Conservation (phyloP, 169 alveolate genomes). For the Eimeria acervulina region DNA sequence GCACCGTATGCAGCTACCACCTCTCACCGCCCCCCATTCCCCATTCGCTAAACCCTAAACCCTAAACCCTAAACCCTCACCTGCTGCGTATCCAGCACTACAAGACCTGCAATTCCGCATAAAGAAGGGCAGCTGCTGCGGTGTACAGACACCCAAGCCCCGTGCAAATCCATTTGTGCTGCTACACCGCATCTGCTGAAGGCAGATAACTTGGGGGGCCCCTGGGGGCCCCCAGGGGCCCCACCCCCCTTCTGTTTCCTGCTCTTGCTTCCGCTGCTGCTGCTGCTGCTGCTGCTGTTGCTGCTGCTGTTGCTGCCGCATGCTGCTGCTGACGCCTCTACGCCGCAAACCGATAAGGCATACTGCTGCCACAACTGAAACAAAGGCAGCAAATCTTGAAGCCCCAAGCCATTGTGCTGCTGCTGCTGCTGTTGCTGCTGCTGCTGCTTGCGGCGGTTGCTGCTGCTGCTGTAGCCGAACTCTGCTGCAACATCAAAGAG, state of each 20-base stretch:
- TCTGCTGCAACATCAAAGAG: conserved; percentile 65
- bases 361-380: conserved; percentile 70
- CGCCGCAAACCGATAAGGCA: conserved; percentile 37
- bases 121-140: conserved; percentile 62
- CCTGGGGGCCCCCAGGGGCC: conserved; percentile 6
- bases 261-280: not conserved
- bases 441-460: conserved; percentile 44
- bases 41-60: conserved; percentile 20
- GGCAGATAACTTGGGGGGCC: not conserved
- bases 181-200: conserved; percentile 46
- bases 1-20: not conserved
- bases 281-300: not conserved
- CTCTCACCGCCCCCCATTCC: not conserved
- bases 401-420: conserved; percentile 41
- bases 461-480: conserved; percentile 21
- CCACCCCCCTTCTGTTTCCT: conserved; percentile 29
- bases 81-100: conserved; percentile 75
- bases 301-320: conserved; percentile 43
- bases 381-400: conserved; percentile 33
- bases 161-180: conserved; percentile 55
- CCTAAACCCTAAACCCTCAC: conserved; percentile 54
- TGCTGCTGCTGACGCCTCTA: conserved; percentile 15
- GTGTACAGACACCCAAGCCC: conserved; percentile 65
- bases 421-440: conserved; percentile 42
- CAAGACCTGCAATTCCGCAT: conserved; percentile 28